Evolutionary conservation across 2,329 filamentous ascomycete genomes (phyloP).

Genomic region (Furcasterigmium sp.): DNA sequence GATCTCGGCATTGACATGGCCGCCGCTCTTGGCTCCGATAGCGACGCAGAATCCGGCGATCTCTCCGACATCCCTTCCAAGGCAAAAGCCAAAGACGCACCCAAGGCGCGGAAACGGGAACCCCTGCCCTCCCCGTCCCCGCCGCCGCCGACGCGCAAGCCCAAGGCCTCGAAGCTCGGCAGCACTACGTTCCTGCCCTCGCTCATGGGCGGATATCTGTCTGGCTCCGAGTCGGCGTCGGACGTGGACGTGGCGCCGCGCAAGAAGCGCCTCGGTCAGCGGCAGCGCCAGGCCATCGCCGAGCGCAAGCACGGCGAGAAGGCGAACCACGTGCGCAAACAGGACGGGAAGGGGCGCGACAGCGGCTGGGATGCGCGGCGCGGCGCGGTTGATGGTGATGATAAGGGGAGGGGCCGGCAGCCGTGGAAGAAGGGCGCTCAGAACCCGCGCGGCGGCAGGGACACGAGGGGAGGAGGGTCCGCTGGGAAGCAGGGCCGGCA

Average conservation of each 20-base stretch:
- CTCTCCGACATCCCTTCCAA: neutral
- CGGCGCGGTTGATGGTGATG: conserved; percentile 44
- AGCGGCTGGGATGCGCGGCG: conserved; percentile 54
- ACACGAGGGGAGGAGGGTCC: conserved; percentile 12
- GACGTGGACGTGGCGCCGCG: conserved; percentile 59
- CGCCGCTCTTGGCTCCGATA: conserved; percentile 14
- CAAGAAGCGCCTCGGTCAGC: conserved; percentile 74
- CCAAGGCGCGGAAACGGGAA: conserved; percentile 16
- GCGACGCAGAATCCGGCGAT: conserved; percentile 7
- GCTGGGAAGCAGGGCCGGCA: conserved; percentile 24
- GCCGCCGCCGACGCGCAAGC: conserved; percentile 25
- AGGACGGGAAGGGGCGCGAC: conserved; percentile 30
- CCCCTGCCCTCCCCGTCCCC: conserved; percentile 22
- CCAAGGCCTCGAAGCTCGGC: conserved; percentile 16
- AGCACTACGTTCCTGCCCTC: conserved; percentile 66
- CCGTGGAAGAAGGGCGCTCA: conserved; percentile 50
- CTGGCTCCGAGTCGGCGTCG: conserved; percentile 65
- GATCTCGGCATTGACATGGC: conserved; percentile 6
- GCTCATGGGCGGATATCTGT: conserved; percentile 75
- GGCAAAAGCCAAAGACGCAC: conserved; percentile 10
- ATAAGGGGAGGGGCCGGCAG: conserved; percentile 25
- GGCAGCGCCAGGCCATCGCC: conserved; percentile 71
- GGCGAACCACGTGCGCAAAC: conserved; percentile 58
- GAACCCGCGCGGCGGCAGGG: conserved; percentile 19
- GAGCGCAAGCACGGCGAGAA: conserved; percentile 73